These are phyloP conservation scores for Parafenestella ontariensis DNA, from an alignment of 2,329 filamentous ascomycete species.

Conservation along the genomic window DNA sequence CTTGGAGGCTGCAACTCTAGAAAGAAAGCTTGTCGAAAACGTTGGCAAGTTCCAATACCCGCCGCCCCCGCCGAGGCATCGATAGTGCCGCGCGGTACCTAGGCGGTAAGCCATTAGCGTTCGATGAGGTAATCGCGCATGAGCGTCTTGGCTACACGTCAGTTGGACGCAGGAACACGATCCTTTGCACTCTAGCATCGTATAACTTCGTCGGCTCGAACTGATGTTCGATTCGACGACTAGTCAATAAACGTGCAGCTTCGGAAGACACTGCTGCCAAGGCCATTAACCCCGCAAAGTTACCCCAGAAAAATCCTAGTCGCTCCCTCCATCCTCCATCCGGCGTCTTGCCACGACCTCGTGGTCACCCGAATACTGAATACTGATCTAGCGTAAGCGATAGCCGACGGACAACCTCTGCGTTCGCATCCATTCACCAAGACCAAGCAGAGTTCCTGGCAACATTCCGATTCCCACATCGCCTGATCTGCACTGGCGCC, in stretches of 20 bases:
- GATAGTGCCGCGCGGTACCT: background rate
- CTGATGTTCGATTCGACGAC: background rate
- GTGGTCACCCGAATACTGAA: background rate
- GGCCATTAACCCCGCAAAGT: background rate
- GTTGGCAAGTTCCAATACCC: too few species aligned
- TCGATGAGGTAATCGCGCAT: background rate
- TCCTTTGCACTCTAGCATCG: background rate
- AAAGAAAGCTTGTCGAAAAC: background rate
- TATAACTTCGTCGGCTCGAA: background rate
- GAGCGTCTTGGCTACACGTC: background rate
- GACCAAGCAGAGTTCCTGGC: background rate
- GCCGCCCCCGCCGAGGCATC: background rate
- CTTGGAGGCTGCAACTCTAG: background rate
- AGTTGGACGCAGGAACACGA: background rate
- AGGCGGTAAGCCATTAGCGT: background rate
- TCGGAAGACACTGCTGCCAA: background rate
- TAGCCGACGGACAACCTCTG: conserved; percentile 7
- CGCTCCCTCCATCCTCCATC: background rate
- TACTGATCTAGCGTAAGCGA: conserved; percentile 11
- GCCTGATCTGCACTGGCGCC: background rate
- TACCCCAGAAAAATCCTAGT: background rate
- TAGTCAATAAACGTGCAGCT: background rate
- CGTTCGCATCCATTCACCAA: background rate
- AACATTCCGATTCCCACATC: conserved; percentile 14
- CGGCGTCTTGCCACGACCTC: background rate